Conservation (phyloP, 192 early-diverging fungal species). For the Pilobolus umbonatus region DNA sequence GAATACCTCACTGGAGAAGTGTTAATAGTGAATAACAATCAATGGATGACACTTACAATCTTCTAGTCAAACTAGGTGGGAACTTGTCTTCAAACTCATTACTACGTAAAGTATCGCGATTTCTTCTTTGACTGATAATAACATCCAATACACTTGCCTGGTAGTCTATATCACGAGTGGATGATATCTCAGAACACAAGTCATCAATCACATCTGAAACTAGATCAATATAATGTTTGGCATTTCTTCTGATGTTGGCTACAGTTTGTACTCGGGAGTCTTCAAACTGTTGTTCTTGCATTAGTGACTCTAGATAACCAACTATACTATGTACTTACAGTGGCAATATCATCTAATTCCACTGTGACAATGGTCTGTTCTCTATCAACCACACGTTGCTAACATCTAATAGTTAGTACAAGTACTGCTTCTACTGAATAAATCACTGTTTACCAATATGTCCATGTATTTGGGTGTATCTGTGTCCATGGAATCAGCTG, state of each 20-base stretch:
- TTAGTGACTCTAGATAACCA: not conserved
- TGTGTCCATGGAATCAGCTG: constrained; percentile 12
- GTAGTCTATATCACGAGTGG: constrained; percentile 50
- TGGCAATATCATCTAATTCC: constrained; percentile 65
- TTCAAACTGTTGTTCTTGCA: constrained; percentile 30
- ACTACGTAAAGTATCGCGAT: constrained; percentile 51
- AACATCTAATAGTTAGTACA: not conserved
- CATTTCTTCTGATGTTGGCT: constrained; percentile 74
- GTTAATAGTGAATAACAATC: constrained; percentile 1
- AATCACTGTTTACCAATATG: constrained; percentile 31
- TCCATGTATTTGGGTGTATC: constrained; percentile 40
- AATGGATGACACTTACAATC: constrained; percentile 62
- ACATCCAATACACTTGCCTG: constrained; percentile 85
- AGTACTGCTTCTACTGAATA: not conserved
- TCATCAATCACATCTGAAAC: constrained; percentile 73
- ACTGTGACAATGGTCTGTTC: constrained; percentile 53
- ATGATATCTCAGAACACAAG: constrained; percentile 47
- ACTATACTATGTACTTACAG: constrained; percentile 20
- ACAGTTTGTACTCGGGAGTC: constrained; percentile 42
- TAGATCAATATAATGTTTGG: constrained; percentile 80
- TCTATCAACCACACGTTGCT: constrained; percentile 66
- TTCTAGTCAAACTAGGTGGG: constrained; percentile 78
- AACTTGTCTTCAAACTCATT: constrained; percentile 44
- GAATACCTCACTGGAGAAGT: constrained; percentile 57
- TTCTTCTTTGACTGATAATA: constrained; percentile 78